These are phyloP conservation scores for Macrocybe gigantea DNA, from an alignment of 768 basidiomycete species.

Conservation along the genomic window DNA sequence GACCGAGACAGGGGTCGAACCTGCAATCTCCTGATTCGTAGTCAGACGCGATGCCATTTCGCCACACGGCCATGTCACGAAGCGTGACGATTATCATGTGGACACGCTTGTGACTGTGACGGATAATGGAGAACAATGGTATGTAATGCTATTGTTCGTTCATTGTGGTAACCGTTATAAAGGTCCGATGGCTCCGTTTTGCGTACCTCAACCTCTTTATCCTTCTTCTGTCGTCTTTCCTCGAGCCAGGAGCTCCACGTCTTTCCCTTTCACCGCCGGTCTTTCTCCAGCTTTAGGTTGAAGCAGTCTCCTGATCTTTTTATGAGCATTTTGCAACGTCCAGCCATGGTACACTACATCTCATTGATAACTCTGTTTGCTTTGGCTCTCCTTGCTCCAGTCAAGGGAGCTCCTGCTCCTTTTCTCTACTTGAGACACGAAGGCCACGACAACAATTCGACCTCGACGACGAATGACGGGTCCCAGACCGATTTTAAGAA, in stretches of 20 bases:
- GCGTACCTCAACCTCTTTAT: neutral
- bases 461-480: neutral
- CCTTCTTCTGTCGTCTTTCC: neutral
- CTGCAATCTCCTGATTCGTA: conserved; percentile 82
- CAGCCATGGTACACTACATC: no score
- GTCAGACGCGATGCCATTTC: conserved; percentile 95
- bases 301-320: neutral
- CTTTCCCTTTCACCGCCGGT: neutral
- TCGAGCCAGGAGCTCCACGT: neutral
- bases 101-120: no score
- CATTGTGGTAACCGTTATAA: no score
- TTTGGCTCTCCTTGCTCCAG: conserved; percentile 21
- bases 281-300: neutral
- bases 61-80: conserved; percentile 34
- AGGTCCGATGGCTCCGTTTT: neutral
- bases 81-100: no score
- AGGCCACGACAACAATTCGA: conserved; percentile 16
- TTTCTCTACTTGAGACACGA: conserved; percentile 18
- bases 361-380: no score
- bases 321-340: neutral
- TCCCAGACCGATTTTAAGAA: conserved; percentile 9
- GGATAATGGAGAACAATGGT: no score
- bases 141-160: no score
- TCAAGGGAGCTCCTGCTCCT: conserved; percentile 27
- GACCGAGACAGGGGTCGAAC: conserved; percentile 59